Evolutionary conservation across 768 basidiomycete genomes (phyloP).

Genomic region (Boletus pseudo-olivaceus): DNA sequence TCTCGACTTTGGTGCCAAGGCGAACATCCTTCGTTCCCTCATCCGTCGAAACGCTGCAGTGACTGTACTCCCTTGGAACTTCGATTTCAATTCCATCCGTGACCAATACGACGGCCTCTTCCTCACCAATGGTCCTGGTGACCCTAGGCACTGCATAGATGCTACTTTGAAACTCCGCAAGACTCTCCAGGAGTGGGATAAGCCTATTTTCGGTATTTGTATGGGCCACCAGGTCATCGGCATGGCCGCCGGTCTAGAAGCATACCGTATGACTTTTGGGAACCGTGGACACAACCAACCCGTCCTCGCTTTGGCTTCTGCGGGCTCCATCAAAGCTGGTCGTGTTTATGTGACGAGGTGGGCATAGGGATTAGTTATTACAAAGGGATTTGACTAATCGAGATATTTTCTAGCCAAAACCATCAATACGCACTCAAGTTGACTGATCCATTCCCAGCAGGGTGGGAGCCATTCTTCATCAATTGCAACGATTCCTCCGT

Average conservation of each 20-base stretch:
- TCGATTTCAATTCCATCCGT: slow-evolving; percentile 88
- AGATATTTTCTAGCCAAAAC: slow-evolving; percentile 63
- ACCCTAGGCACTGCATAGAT: slow-evolving; percentile 85
- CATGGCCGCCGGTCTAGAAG: slow-evolving; percentile 93
- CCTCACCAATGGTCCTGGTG: slow-evolving; percentile 95
- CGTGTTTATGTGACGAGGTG: slow-evolving; percentile 95
- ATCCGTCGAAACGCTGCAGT: slow-evolving; percentile 88
- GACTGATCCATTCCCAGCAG: slow-evolving; percentile 91
- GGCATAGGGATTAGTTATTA: slow-evolving; percentile 4
- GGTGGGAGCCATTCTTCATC: slow-evolving; percentile 99
- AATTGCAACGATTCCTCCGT: slow-evolving; percentile 99
- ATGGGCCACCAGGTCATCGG: slow-evolving; percentile 99
- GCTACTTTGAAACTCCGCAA: slow-evolving; percentile 76
- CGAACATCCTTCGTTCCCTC: slow-evolving; percentile 92
- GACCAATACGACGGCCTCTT: slow-evolving; percentile 94
- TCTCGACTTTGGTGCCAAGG: slow-evolving; percentile 96
- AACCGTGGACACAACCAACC: slow-evolving; percentile 99
- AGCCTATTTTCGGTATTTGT: slow-evolving; percentile 96
- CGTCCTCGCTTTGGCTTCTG: slow-evolving; percentile 89
- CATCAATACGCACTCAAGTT: slow-evolving; percentile 97
- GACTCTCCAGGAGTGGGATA: slow-evolving; percentile 86
- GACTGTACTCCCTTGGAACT: slow-evolving; percentile 97
- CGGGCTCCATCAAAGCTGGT: slow-evolving; percentile 92
- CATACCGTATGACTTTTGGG: slow-evolving; percentile 99
- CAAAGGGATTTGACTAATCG: background rate